These are phyloP conservation scores for Fusarium nanum DNA, from an alignment of 2,329 filamentous ascomycete genomes.

Conservation along the genomic window DNA sequence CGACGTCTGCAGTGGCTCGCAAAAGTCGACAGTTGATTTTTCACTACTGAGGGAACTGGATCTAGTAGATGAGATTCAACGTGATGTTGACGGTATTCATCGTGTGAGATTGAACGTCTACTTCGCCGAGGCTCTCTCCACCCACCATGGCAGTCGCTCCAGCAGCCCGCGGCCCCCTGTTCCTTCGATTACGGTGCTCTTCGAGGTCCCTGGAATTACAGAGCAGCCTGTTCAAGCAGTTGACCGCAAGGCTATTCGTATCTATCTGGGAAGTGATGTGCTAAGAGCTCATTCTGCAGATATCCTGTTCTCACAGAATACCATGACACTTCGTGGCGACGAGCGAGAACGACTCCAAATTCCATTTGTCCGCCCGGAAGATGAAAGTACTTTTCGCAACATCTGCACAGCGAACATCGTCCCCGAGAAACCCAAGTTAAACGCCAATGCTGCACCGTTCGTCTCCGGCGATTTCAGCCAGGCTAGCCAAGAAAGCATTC, in stretches of 20 bases:
- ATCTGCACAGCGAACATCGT: slow-evolving; percentile 72
- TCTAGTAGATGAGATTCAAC: slow-evolving; percentile 73
- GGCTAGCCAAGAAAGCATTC: slow-evolving; percentile 32
- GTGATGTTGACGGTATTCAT: slow-evolving; percentile 72
- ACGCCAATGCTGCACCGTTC: slow-evolving; percentile 62
- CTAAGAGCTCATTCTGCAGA: slow-evolving; percentile 89
- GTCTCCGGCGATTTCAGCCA: slow-evolving; percentile 52
- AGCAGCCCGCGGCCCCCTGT: slow-evolving; percentile 75
- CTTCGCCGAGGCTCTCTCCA: slow-evolving; percentile 88
- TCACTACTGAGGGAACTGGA: slow-evolving; percentile 80
- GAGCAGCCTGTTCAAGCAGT: slow-evolving; percentile 54
- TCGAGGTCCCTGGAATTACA: slow-evolving; percentile 74
- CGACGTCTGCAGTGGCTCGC: slow-evolving; percentile 91
- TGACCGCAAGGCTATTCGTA: slow-evolving; percentile 75
- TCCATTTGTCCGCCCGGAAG: slow-evolving; percentile 91
- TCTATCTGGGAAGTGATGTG: slow-evolving; percentile 91
- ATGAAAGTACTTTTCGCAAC: slow-evolving; percentile 82
- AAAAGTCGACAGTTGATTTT: slow-evolving; percentile 83
- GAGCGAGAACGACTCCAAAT: slow-evolving; percentile 89
- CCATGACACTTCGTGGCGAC: slow-evolving; percentile 86
- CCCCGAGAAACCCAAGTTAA: slow-evolving; percentile 68
- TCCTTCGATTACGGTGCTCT: slow-evolving; percentile 82
- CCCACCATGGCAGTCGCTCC: slow-evolving; percentile 78
- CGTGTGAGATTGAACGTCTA: slow-evolving; percentile 85
- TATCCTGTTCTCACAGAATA: slow-evolving; percentile 90